Conservation (phyloP, 2,329 filamentous ascomycete species). For the Cephalotrichum gorgonifer region DNA sequence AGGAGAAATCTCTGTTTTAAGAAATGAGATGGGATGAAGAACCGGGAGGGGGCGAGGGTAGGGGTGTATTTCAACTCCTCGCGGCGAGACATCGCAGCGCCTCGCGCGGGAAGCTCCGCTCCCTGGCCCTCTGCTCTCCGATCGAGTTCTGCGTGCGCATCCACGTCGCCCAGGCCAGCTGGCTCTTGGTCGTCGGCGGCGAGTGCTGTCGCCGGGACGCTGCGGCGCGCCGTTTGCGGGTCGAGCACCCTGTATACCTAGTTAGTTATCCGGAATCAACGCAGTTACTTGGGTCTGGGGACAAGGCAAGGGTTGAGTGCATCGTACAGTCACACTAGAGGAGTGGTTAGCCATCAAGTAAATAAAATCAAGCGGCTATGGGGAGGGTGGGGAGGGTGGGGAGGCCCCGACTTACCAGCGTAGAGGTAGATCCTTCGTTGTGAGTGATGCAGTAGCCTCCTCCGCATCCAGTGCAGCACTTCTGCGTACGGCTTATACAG, state of each 20-base stretch:
- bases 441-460: constrained; percentile 77
- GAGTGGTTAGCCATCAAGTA: constrained; percentile 9
- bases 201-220: background rate
- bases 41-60: background rate
- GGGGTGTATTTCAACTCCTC: background rate
- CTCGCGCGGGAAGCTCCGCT: constrained; percentile 3
- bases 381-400: constrained; percentile 11
- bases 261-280: background rate
- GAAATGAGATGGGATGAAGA: background rate
- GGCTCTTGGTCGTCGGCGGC: constrained; percentile 4
- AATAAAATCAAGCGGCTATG: constrained; percentile 45
- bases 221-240: background rate
- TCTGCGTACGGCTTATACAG: constrained; percentile 64
- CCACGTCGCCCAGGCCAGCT: constrained; percentile 8
- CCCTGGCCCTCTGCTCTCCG: background rate
- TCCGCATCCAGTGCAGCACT: constrained; percentile 60
- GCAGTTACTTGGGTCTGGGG: background rate
- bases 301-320: constrained; percentile 1
- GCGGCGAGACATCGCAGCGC: constrained; percentile 2
- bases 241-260: constrained; percentile 4
- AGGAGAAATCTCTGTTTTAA: background rate
- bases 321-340: constrained; percentile 11
- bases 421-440: constrained; percentile 69
- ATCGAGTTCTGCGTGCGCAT: constrained; percentile 9
- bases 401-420: constrained; percentile 38